A percentile compares a stretch with the other conserved stretches of the same genome.
phyloP scores from a whole-genome alignment of 129 eudicot genomes.

The Oenanthe sinensis region DNA sequence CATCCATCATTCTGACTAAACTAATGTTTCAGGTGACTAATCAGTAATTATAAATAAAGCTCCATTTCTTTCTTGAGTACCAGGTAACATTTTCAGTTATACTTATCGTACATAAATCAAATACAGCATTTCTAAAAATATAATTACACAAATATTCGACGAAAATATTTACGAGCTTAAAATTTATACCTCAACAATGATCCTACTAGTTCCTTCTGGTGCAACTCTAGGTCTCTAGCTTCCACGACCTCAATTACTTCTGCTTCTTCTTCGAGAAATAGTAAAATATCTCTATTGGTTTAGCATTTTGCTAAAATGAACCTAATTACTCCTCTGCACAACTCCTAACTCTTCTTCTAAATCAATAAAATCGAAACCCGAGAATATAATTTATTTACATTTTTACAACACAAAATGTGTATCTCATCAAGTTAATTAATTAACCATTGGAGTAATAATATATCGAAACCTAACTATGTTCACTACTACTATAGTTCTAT shows the following conservation, averaged over 20 bases:
- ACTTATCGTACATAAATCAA: no score
- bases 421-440: background rate
- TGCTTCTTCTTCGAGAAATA: no score
- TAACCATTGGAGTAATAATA: background rate
- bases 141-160: background rate
- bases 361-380: background rate
- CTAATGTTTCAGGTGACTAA: background rate
- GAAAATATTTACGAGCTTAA: background rate
- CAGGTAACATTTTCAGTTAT: background rate
- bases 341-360: conserved; percentile 41
- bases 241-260: no score
- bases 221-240: conserved; percentile 40
- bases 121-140: no score
- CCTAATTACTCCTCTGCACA: conserved; percentile 51
- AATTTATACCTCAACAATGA: conserved; percentile 69
- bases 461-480: background rate
- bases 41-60: background rate
- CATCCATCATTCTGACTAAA: background rate
- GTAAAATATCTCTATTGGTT: conserved; percentile 13
- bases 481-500: no score
- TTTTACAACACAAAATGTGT: background rate
- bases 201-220: conserved; percentile 80
- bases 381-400: background rate
- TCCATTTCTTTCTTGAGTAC: background rate
- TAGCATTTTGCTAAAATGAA: conserved; percentile 60